phyloP scores from a whole-genome alignment of 148 eudicot genomes.

The Bassia scoparia region DNA sequence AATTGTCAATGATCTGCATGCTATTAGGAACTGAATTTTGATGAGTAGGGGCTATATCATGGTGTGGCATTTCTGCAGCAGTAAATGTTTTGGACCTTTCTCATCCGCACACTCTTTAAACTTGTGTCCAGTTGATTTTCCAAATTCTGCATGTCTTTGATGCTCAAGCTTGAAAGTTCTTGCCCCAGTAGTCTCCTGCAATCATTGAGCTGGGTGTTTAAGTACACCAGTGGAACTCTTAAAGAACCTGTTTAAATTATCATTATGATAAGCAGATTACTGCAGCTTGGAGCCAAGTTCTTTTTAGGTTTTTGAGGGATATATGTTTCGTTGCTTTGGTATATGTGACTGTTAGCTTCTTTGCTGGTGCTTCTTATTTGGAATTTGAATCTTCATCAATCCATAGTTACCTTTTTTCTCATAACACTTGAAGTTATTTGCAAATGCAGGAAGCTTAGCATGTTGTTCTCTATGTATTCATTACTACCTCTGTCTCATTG shows the following conservation, averaged over 20 bases:
- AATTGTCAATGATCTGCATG: slow-evolving; percentile 11
- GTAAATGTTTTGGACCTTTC: slow-evolving; percentile 42
- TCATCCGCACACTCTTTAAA: slow-evolving; percentile 52
- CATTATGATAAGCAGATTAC: not conserved
- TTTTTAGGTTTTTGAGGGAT: not conserved
- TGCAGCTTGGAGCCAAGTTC: not conserved
- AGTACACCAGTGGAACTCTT: not conserved
- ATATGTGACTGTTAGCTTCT: not conserved
- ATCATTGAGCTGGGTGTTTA: slow-evolving; percentile 10
- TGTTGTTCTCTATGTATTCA: not conserved
- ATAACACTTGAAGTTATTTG: not conserved
- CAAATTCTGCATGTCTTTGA: slow-evolving; percentile 63
- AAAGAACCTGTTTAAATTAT: not conserved
- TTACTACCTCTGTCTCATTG: too few relatives aligned
- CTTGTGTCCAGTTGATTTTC: slow-evolving; percentile 68
- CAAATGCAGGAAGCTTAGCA: not conserved
- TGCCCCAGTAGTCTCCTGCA: slow-evolving; percentile 80
- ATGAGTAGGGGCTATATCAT: not conserved
- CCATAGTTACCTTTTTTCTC: not conserved
- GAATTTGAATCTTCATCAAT: not conserved
- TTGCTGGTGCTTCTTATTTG: too few relatives aligned
- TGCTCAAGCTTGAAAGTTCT: slow-evolving; percentile 68
- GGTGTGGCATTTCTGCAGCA: not conserved
- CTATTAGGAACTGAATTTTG: not conserved
- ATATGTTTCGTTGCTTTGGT: not conserved